Base-by-base conservation (phyloP, 108 stramenopile genomes). In the Ochromonas danica region DNA sequence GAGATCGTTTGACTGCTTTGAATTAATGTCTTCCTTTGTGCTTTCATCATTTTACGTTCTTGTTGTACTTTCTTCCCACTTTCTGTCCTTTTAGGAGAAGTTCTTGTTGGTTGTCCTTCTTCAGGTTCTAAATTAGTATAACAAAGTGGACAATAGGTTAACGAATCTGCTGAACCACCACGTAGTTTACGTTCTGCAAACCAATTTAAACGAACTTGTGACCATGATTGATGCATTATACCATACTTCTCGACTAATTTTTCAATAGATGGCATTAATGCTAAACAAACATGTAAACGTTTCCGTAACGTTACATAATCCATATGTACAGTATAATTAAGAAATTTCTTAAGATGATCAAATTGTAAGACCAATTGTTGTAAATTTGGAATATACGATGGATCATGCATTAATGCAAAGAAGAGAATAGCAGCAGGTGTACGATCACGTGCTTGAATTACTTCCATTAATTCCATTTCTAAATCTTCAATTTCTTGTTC, bases 291-390 rank as follows among this genome's bases (percentile, higher is more conserved):
- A 14, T 67, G 63, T 25, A 67, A 31, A 22, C 63, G 63, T 33
- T 67, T 67, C 63, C 31, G 17, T 10, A 67, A 25, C 31, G 35
- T 33, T 36, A 67, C 17, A 36, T 67, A 67, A 67, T 67, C 63
- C 63, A 67, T 31, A 36, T 67, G 63, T 36, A 33, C 63, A 6
- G 63, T 35, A 31, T 22, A 67, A 33, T 67, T 36, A 6, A 67
- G 10, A 36, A 67, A 67, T 10, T 6, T 6, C 25, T 36, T 28
- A 6, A 67, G 6, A 35, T 67, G 63, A 14, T 22, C 6, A 6
- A 67, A 35, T 67, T 67, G 63, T 10, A 67, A 10, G 35, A 28
- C 27, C 31, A 67, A 67, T 67, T 67, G 63, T 67, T 67, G 63
- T 36, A 67, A 67, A 67, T 22, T 67, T 28, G 63, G 63, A 35